Percentiles rank a stretch among this genome's conserved stretches.
These are phyloP conservation scores for Monotropa hypopitys DNA, from an alignment of 179 eudicot genomes.

Conservation along the genomic window DNA sequence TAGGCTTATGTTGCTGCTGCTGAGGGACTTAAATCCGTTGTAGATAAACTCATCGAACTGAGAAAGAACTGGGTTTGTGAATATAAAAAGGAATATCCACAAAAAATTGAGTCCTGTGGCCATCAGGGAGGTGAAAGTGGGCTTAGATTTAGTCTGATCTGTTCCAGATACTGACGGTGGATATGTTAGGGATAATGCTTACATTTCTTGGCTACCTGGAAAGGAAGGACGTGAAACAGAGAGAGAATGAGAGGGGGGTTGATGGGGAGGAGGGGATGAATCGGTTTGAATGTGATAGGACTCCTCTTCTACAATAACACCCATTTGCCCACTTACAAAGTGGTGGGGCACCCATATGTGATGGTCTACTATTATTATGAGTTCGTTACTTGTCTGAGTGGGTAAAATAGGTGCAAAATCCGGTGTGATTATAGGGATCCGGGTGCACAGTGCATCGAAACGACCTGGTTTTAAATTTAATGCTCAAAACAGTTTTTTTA, in stretches of 20 bases:
- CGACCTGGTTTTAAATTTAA: no score
- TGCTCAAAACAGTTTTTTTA: no score
- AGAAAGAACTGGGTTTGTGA: slow-evolving; percentile 8
- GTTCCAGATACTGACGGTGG: neutral
- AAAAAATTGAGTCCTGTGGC: neutral
- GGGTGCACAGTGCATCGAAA: no score
- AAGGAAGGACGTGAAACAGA: neutral
- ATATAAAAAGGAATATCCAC: slow-evolving; percentile 9
- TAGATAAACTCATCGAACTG: slow-evolving; percentile 12
- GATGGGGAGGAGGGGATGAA: neutral
- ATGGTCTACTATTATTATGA: no score
- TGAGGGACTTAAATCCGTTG: slow-evolving; percentile 21
- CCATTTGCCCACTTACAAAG: no score
- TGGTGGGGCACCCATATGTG: no score
- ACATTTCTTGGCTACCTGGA: neutral
- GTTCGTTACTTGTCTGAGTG: no score
- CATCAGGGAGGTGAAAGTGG: slow-evolving; percentile 6
- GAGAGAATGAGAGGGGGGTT: neutral
- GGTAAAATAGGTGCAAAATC: no score
- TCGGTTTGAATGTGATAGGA: no score
- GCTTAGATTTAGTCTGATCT: neutral
- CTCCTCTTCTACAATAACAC: no score
- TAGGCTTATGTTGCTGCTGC: slow-evolving; percentile 15
- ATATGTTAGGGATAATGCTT: neutral
- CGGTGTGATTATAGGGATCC: no score